Base-by-base conservation (phyloP, 2,329 filamentous ascomycete genomes). In the Trichoderma lentiforme region DNA sequence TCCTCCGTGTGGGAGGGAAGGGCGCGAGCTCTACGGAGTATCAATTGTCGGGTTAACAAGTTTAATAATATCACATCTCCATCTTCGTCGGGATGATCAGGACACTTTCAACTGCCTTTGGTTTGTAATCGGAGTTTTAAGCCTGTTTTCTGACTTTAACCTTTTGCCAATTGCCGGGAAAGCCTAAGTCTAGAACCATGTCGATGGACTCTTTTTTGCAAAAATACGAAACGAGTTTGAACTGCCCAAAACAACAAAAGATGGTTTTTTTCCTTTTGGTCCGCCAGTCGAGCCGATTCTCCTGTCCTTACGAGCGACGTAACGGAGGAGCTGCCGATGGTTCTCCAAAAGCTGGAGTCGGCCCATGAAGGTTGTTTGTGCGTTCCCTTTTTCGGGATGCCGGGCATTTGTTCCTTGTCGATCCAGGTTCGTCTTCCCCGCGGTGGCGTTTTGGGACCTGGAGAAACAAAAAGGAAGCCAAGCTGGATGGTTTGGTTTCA, bases 111-210 rank as follows among this genome's bases (percentile, higher is more conserved):
- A 34, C 32, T 34, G 53, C 36, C 36, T 60, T 56, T 58, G 51
- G 65, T 68, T 68, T 43, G 51, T 58, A 43, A 68, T 47, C 65
- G 65, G 65, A 68, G 53, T 68, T 58, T 67, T 66, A 39, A 53
- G 24, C 21, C 47, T 47, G 26, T 14, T 58, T 60, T 68, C 24
- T 60, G 64, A 56, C 6, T 68, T 68, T 68, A 58, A 30, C 65
- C 53, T 68, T 60, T 58, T 68, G 65, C 26, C 65, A 58, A 30
- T 53, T 58, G 53, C 65, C 53, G 53, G 47, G 43, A 51, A 47
- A 51, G 47, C 32, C 65, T 7, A 14, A 68, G 65, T 60, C 65
- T 68, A 60, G 65, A 60, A 68, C 53, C 65, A 58, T 57, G 21
- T 58, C 32, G 18, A 65, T 26, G 47, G 47, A 21, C 21, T 9